A percentile compares a stretch with the other conserved stretches of the same genome.
These are phyloP conservation scores for Zygotorulaspora sp. DNA, from an alignment of 805 yeast genomes.

Conservation along the genomic window DNA sequence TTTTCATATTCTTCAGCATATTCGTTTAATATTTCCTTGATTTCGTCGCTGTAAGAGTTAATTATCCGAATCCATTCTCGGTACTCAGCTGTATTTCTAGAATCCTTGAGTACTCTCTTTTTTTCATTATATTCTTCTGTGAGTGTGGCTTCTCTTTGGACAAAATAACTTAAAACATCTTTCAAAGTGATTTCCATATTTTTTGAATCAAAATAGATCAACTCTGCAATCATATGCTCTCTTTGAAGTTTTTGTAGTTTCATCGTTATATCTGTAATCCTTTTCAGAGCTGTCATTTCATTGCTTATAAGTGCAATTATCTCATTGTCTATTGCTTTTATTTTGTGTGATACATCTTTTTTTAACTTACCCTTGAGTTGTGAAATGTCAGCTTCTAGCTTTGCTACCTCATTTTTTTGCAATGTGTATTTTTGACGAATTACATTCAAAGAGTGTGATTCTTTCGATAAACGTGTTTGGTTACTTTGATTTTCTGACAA, in stretches of 20 bases:
- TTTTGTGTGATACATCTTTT: constrained; percentile 41
- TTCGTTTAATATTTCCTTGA: constrained; percentile 37
- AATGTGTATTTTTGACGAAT: constrained; percentile 22
- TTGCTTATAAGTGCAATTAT: constrained; percentile 20
- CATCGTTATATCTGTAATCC: constrained; percentile 20
- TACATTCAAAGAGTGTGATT: constrained; percentile 17
- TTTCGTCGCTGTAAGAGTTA: constrained; percentile 37
- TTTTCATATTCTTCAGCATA: constrained; percentile 40
- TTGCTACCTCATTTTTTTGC: constrained; percentile 27
- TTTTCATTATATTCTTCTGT: constrained; percentile 27
- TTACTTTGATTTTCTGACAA: constrained; percentile 8
- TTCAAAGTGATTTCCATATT: constrained; percentile 37
- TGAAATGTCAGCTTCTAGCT: constrained; percentile 32
- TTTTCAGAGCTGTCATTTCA: constrained; percentile 25
- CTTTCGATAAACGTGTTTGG: constrained; percentile 18
- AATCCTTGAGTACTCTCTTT: constrained; percentile 28
- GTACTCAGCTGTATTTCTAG: constrained; percentile 28
- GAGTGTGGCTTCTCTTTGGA: constrained; percentile 29
- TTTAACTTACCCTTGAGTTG: constrained; percentile 38
- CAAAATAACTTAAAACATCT: constrained; percentile 30
- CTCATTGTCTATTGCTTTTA: constrained; percentile 33
- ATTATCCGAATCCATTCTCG: constrained; percentile 30
- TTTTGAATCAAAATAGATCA: constrained; percentile 37
- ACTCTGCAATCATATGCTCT: constrained; percentile 26
- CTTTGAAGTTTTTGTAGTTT: constrained; percentile 28